Evolutionary conservation across 139 green algal species (phyloP).

Genomic region (Closterium sp.): DNA sequence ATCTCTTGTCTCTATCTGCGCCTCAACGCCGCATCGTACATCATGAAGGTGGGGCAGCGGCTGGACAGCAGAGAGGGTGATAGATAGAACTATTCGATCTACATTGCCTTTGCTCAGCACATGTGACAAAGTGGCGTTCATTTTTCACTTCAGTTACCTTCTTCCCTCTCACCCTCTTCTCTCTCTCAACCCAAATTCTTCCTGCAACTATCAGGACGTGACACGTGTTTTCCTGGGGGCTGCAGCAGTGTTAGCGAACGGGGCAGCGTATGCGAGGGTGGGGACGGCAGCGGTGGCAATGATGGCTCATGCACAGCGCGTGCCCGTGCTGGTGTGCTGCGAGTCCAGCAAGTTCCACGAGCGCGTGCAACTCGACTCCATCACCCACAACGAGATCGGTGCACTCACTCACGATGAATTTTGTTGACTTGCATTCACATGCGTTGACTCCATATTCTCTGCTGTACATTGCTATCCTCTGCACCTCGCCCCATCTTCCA

Average conservation of each 20-base stretch:
- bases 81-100: too few relatives aligned
- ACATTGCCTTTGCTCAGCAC: too few relatives aligned
- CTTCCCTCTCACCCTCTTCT: background rate
- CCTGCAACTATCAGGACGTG: slow-evolving; percentile 53
- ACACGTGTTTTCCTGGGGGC: slow-evolving; percentile 90
- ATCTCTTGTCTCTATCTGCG: slow-evolving; percentile 50
- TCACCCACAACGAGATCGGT: slow-evolving; percentile 94
- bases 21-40: slow-evolving; percentile 73
- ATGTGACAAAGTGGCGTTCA: too few relatives aligned
- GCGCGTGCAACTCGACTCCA: slow-evolving; percentile 68
- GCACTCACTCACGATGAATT: slow-evolving; percentile 15
- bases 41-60: slow-evolving; percentile 59
- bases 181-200: background rate
- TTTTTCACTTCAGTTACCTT: background rate
- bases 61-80: background rate
- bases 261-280: slow-evolving; percentile 77
- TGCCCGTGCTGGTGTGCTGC: slow-evolving; percentile 89
- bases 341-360: slow-evolving; percentile 97
- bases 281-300: slow-evolving; percentile 84
- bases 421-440: background rate
- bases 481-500: background rate
- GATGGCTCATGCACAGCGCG: slow-evolving; percentile 60
- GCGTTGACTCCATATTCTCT: background rate
- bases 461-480: background rate
- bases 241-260: slow-evolving; percentile 86